Evolutionary conservation across 2,329 filamentous ascomycete genomes (phyloP).

Genomic region (Pseudomassariella vexata): DNA sequence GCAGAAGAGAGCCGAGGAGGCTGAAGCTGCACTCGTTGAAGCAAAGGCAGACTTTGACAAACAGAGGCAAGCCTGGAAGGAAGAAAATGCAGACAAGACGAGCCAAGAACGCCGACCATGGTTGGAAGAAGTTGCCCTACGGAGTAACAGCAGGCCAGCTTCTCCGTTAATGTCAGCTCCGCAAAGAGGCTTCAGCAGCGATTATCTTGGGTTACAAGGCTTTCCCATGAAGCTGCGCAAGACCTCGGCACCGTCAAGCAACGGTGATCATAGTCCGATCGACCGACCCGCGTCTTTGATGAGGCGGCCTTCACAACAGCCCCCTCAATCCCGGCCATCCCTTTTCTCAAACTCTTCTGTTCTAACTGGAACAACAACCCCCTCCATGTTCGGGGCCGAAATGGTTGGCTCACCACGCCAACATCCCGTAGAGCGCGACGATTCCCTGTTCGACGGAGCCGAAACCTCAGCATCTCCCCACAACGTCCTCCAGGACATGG

Average conservation of each 20-base stretch:
- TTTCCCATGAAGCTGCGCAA: conserved; percentile 37
- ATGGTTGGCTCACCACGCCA: conserved; percentile 34
- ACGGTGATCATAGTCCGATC: conserved; percentile 32
- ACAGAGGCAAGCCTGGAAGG: conserved; percentile 33
- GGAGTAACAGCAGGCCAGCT: conserved; percentile 44
- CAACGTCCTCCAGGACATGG: conserved; percentile 73
- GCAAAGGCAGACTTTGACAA: conserved; percentile 44
- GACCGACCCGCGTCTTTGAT: conserved; percentile 31
- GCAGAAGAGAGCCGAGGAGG: conserved; percentile 58
- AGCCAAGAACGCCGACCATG: conserved; percentile 40
- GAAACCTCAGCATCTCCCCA: conserved; percentile 56
- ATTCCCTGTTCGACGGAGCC: conserved; percentile 42
- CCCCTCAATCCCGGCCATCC: conserved; percentile 34
- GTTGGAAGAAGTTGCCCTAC: conserved; percentile 45
- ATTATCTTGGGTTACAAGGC: conserved; percentile 42
- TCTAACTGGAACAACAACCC: conserved; percentile 21
- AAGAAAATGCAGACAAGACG: conserved; percentile 33
- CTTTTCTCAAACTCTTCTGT: conserved; percentile 32
- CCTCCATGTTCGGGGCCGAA: conserved; percentile 43
- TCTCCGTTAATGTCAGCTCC: conserved; percentile 47
- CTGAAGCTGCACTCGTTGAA: conserved; percentile 59
- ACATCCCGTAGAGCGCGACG: conserved; percentile 40
- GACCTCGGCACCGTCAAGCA: conserved; percentile 45
- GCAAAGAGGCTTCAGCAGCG: conserved; percentile 47
- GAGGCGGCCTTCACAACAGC: conserved; percentile 47